A percentile compares a stretch with the other conserved stretches of the same genome.
Conservation (phyloP, 2,329 filamentous ascomycete species). For the Colletotrichum sp. region DNA sequence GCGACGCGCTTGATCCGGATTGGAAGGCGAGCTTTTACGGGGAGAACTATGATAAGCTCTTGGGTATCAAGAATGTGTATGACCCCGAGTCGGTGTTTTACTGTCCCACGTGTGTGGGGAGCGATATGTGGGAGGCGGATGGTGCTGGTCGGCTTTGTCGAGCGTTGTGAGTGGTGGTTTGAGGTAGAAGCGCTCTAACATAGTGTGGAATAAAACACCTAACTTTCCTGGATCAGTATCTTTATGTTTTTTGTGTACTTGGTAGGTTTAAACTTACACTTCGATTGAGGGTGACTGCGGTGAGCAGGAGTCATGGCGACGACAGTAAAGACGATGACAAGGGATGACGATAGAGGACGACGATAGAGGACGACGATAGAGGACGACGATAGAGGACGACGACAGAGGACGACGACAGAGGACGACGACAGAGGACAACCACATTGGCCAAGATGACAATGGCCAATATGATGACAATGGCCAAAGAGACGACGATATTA, state of each 20-base stretch:
- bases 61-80: neutral
- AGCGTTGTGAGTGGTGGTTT: neutral
- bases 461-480: no score
- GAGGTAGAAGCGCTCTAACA: neutral
- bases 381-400: no score
- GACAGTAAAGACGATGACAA: no score
- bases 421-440: no score
- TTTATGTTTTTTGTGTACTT: neutral
- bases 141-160: neutral
- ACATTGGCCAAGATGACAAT: no score
- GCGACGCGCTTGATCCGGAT: neutral
- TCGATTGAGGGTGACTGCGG: neutral
- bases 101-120: neutral
- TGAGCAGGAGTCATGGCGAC: neutral
- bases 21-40: neutral
- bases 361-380: no score
- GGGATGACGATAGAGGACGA: no score
- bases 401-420: no score
- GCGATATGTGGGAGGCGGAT: neutral
- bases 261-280: neutral
- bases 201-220: neutral
- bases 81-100: neutral
- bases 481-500: no score
- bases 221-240: neutral
- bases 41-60: neutral